Conservation (phyloP, 495 filamentous ascomycete genomes). For the Penicillium cosmopolitanum region DNA sequence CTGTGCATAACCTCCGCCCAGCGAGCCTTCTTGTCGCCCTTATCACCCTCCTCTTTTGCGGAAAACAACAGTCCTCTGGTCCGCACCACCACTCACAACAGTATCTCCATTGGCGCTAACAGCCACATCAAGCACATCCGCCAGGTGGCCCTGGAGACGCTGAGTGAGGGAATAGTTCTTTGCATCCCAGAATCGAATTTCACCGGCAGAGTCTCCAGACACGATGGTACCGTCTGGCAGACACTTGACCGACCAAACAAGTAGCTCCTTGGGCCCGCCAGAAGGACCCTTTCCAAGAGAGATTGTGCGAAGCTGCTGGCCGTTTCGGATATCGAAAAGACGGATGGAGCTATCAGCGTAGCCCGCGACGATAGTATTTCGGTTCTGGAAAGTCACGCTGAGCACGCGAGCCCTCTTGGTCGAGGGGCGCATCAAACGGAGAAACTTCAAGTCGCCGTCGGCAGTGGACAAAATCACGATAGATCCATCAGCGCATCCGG, state of each 20-base stretch:
- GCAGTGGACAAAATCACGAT: conserved; percentile 84
- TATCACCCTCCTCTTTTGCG: conserved; percentile 57
- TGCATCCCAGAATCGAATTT: conserved; percentile 90
- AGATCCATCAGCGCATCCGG: conserved; percentile 90
- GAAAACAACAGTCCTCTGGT: conserved; percentile 82
- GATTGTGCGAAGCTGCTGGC: conserved; percentile 74
- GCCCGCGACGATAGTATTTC: conserved; percentile 80
- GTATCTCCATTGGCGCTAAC: conserved; percentile 78
- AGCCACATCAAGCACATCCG: conserved; percentile 87
- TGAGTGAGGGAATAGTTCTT: conserved; percentile 87
- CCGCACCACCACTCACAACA: conserved; percentile 90
- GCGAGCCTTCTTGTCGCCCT: conserved; percentile 58
- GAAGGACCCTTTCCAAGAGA: conserved; percentile 76
- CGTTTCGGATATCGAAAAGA: conserved; percentile 83
- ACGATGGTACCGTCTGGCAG: conserved; percentile 87
- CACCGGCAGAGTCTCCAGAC: conserved; percentile 91
- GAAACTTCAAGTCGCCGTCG: conserved; percentile 74
- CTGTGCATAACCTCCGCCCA: conserved; percentile 87
- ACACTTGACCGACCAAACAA: conserved; percentile 92
- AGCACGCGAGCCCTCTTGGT: conserved; percentile 84
- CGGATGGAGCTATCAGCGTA: conserved; percentile 92
- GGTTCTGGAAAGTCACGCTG: conserved; percentile 85
- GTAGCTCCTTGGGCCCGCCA: conserved; percentile 77
- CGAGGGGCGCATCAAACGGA: conserved; percentile 69
- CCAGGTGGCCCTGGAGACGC: conserved; percentile 79